Evolutionary conservation across 129 eudicot genomes (phyloP), one percentile per base, ranked within the genome.

Genomic region (Logfia minima): DNA sequence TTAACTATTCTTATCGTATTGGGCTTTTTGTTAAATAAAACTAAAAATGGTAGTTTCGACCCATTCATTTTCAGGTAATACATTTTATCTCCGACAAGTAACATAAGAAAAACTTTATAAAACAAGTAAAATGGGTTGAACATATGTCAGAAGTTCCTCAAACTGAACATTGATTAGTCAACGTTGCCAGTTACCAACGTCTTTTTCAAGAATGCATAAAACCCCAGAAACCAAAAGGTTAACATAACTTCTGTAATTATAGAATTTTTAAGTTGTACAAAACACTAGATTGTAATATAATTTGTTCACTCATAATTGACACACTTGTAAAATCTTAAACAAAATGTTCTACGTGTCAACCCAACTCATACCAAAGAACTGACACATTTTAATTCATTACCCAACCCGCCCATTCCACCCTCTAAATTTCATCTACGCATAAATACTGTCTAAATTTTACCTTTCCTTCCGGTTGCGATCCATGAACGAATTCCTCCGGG

Each of bases 381-480:
- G 6, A 0, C 7, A 0, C 21, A 3, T 21, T 74, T 35, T 35
- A 37, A 59, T 56, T 58, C 17, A 9, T 19, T 10, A 34, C 7
- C 37, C 69, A 29, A 64, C 37, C 43, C 10, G 1, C 43, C 24
- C 1, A 34, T 28, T 48, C 11, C 58, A 21, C 5, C 10, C 56
- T 70, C 43, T 65, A 31, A 65, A 6, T 19, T 26, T 35, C 4
- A 5, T 17, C 63, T 3, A 8, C 21, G 31, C 35, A 61, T 24
- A 26, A 45, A 13, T 23, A 10, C 18, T 35, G 62, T 51, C 18
- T 21, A 39, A 53, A 18, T 1, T 13, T 65, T 67, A 95, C 99
- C 99, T 86, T 62, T 86, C 79, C 69, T 85, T 80, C 99, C 97
- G 5, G 85, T 89, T 16, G 99, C 92, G 21, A 92, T 82, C 99